Evolutionary conservation across 495 filamentous ascomycete species (phyloP), one percentile per base, ranked within the genome.

Genomic region (Bacidia rubella): DNA sequence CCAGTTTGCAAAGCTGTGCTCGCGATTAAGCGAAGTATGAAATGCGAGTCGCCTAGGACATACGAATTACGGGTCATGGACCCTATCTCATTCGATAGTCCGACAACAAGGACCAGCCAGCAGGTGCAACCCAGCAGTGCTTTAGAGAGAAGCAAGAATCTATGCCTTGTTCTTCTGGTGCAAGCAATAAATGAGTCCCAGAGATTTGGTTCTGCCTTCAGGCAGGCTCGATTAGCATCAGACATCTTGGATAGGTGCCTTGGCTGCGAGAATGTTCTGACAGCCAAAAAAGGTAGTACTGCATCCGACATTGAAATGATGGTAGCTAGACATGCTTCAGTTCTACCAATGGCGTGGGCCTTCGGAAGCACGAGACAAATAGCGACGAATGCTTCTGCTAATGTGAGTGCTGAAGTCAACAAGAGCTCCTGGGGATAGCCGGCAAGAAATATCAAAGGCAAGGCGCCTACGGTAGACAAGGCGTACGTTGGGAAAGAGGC

Each of bases 41-140:
- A 27, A 32, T 54, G 52, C n/a, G 47, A 49, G 4, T 38, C 52
- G 1, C 26, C 40, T 29, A 57, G 22, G 41, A 57, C 52, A 19
- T 57, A 57, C 25, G 51, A 54, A 3, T 57, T 47, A n/a, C 39
- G 27, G 15, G 11, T 25, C 10, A 54, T 51, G 26, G 25, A n/a
- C 15, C 38, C 26, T 9, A 39, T 38, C 23, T 57, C 55, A 24
- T 51, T 51, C 4, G 51, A 51, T 11, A 52, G 29, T 35, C 29
- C 29, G 5, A 35, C 7, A 35, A 35, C 29, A 5, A 35, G 29
- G 15, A 35, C 15, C 5, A 35, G 29, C 15, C 5, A 35, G 29
- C 5, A 15, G 7, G 29, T 15, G 15, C 7, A 35, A 35, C 29
- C 7, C 29, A 35, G 15, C 15, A 35, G 29, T 35, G 7, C 29